A percentile compares a stretch with the other conserved stretches of the same genome.
Conservation (phyloP, 1,284 basidiomycete genomes). For the Omphalotus olearius region DNA sequence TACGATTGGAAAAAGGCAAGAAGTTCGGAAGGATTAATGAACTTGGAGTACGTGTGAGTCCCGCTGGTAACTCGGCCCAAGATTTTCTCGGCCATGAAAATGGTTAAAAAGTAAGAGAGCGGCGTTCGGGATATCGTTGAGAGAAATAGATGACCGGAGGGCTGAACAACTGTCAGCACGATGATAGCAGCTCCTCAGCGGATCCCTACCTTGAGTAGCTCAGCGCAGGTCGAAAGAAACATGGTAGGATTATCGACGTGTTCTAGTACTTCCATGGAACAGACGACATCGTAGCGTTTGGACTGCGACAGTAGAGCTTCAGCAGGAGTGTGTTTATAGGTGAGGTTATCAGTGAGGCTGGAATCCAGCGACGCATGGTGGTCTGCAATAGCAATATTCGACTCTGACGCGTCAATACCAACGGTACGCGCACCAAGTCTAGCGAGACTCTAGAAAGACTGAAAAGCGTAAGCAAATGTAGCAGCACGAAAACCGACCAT, state of each 20-base stretch:
- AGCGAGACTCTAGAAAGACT: slow-evolving; percentile 71
- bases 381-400: slow-evolving; percentile 85
- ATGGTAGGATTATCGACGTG: slow-evolving; percentile 90
- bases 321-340: slow-evolving; percentile 78
- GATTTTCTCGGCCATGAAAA: slow-evolving; percentile 85
- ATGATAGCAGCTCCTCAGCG: neutral
- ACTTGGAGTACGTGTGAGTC: slow-evolving; percentile 93
- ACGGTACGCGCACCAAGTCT: slow-evolving; percentile 83
- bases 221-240: slow-evolving; percentile 80
- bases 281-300: slow-evolving; percentile 85
- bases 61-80: slow-evolving; percentile 82
- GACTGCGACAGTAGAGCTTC: slow-evolving; percentile 66
- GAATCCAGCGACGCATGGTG: slow-evolving; percentile 84
- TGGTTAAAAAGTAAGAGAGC: slow-evolving; percentile 85
- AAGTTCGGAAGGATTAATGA: slow-evolving; percentile 87
- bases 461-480: slow-evolving; percentile 8
- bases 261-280: slow-evolving; percentile 97
- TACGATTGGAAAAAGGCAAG: slow-evolving; percentile 73
- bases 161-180: slow-evolving; percentile 40
- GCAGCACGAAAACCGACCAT: slow-evolving; percentile 7
- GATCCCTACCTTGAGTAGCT: slow-evolving; percentile 74
- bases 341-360: slow-evolving; percentile 34
- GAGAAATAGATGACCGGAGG: slow-evolving; percentile 92
- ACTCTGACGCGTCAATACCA: slow-evolving; percentile 87
- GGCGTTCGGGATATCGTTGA: slow-evolving; percentile 97